Evolutionary conservation across 1,284 basidiomycete genomes (phyloP).

Genomic region (Wallemia ichthyophaga): DNA sequence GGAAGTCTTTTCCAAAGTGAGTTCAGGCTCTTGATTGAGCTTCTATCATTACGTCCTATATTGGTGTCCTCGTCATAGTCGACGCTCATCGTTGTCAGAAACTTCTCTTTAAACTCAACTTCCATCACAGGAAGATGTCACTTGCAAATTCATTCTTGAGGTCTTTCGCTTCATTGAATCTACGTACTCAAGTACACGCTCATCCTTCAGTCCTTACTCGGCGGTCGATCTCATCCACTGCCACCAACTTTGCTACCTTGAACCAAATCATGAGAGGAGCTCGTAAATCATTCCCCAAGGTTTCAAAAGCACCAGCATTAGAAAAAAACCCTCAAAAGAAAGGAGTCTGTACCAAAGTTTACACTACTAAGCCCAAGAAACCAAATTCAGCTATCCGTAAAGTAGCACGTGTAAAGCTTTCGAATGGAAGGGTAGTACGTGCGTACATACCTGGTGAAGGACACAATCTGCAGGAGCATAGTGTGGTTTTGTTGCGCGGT

Average conservation of each 20-base stretch:
- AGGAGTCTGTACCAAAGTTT: slow-evolving; percentile 58
- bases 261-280: slow-evolving; percentile 39
- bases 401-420: slow-evolving; percentile 74
- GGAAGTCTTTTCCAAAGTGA: not conserved
- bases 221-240: slow-evolving; percentile 7
- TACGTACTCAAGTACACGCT: slow-evolving; percentile 7
- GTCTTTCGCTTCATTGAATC: slow-evolving; percentile 15
- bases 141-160: slow-evolving; percentile 16
- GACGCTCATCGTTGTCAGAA: not conserved
- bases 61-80: not conserved
- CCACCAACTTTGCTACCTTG: slow-evolving; percentile 25
- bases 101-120: not conserved
- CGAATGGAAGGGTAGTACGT: slow-evolving; percentile 61
- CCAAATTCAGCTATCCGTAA: slow-evolving; percentile 97
- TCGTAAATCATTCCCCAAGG: slow-evolving; percentile 20
- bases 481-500: slow-evolving; percentile 73
- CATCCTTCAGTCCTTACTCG: slow-evolving; percentile 24
- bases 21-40: not conserved
- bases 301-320: slow-evolving; percentile 44
- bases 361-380: slow-evolving; percentile 75
- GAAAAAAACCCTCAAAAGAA: slow-evolving; percentile 52
- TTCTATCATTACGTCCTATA: not conserved
- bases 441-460: slow-evolving; percentile 95
- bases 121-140: not conserved
- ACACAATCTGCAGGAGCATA: slow-evolving; percentile 92